phyloP scores from a whole-genome alignment of 192 early-diverging fungal genomes.

The Kappamyces sp. region DNA sequence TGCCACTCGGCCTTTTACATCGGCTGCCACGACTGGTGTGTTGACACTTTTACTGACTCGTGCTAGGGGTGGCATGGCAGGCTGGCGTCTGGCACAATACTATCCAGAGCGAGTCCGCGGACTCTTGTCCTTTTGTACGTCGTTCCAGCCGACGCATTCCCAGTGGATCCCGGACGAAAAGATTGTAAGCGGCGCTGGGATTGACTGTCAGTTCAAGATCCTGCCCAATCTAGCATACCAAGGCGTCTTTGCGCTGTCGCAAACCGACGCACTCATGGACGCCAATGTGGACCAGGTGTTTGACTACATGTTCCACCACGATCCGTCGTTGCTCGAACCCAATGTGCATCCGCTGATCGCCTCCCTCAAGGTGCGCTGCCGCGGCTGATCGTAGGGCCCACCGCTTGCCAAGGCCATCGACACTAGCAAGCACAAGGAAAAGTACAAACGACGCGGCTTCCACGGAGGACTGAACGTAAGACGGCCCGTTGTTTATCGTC shows the following conservation, averaged over 20 bases:
- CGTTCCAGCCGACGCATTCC: slow-evolving; percentile 37
- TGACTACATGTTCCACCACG: slow-evolving; percentile 19
- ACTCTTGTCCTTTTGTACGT: slow-evolving; percentile 46
- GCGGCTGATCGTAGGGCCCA: background rate
- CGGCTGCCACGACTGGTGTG: slow-evolving; percentile 59
- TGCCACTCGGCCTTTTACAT: slow-evolving; percentile 45
- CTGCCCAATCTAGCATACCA: slow-evolving; percentile 53
- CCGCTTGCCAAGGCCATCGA: background rate
- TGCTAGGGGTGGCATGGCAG: slow-evolving; percentile 35
- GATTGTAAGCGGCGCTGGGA: slow-evolving; percentile 18
- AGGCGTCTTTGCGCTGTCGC: slow-evolving; percentile 20
- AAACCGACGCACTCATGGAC: slow-evolving; percentile 3
- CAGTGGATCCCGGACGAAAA: slow-evolving; percentile 33
- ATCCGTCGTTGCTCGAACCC: slow-evolving; percentile 38
- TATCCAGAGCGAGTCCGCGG: slow-evolving; percentile 55
- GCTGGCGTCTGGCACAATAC: slow-evolving; percentile 49
- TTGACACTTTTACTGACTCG: background rate
- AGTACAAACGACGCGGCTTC: slow-evolving; percentile 31
- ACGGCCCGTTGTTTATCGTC: too few relatives aligned
- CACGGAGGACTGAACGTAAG: slow-evolving; percentile 46
- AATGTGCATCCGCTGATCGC: slow-evolving; percentile 28
- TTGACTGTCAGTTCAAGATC: slow-evolving; percentile 6
- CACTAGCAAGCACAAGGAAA: slow-evolving; percentile 23
- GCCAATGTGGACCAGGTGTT: slow-evolving; percentile 10
- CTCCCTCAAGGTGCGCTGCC: slow-evolving; percentile 27